Evolutionary conservation across 768 basidiomycete species (phyloP).

Genomic region (Rhizopogon rudus): DNA sequence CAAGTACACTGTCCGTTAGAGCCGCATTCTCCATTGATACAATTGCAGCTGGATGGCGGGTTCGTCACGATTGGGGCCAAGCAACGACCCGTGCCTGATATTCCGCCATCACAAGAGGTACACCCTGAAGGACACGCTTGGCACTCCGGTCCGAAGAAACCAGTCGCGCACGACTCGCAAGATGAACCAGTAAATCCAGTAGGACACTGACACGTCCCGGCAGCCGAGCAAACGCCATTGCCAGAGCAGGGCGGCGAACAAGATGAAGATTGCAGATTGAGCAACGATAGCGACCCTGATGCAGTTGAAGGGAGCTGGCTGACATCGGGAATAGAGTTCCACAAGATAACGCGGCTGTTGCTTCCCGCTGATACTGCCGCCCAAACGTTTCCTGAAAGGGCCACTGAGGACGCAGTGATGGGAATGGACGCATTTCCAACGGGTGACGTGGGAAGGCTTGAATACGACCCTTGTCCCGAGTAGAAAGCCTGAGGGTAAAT

Average conservation of each 20-base stretch:
- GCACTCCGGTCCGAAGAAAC: constrained; percentile 75
- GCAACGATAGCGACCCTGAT: constrained; percentile 49
- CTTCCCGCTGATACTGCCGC: constrained; percentile 54
- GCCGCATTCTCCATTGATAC: constrained; percentile 74
- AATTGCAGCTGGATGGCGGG: constrained; percentile 68
- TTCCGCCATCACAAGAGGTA: constrained; percentile 70
- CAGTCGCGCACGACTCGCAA: constrained; percentile 72
- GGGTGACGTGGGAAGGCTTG: constrained; percentile 48
- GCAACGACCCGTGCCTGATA: constrained; percentile 73
- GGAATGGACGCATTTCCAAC: constrained; percentile 43
- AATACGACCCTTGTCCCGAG: constrained; percentile 59
- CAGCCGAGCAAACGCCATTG: constrained; percentile 63
- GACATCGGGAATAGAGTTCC: constrained; percentile 76
- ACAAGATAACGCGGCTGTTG: constrained; percentile 60
- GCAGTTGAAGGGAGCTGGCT: constrained; percentile 55
- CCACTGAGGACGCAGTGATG: constrained; percentile 55
- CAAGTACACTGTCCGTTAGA: constrained; percentile 68
- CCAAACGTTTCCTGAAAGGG: constrained; percentile 67
- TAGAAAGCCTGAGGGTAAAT: constrained; percentile 61
- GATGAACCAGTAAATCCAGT: constrained; percentile 72
- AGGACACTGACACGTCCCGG: constrained; percentile 68
- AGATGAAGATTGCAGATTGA: constrained; percentile 65
- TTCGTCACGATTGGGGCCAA: constrained; percentile 44
- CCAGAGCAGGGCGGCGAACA: constrained; percentile 77
- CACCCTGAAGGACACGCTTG: constrained; percentile 67